phyloP scores from a whole-genome alignment of 768 basidiomycete genomes.

The Tylopilus rubrobrunneus region DNA sequence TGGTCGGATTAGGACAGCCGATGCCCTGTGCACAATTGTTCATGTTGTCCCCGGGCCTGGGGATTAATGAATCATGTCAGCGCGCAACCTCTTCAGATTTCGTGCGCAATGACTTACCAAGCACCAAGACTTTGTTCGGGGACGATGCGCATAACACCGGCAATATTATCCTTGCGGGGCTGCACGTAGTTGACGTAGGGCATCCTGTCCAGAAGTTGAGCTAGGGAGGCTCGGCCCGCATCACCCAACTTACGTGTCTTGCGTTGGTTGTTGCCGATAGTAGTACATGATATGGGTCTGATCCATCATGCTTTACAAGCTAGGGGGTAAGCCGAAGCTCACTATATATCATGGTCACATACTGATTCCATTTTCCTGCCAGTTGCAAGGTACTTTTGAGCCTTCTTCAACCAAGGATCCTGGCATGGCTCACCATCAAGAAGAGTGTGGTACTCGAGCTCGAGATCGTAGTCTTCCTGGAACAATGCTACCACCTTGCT shows the following conservation, averaged over 20 bases:
- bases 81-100: no score
- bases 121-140: slow-evolving; percentile 61
- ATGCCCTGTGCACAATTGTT: no score
- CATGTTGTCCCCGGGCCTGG: no score
- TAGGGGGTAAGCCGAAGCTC: background rate
- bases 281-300: slow-evolving; percentile 53
- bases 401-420: background rate
- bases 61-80: no score
- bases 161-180: slow-evolving; percentile 11
- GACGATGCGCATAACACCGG: slow-evolving; percentile 47
- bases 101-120: slow-evolving; percentile 36
- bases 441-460: background rate
- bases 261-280: slow-evolving; percentile 76
- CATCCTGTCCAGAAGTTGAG: slow-evolving; percentile 27
- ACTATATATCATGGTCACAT: background rate
- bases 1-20: no score
- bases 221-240: slow-evolving; percentile 14
- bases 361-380: slow-evolving; percentile 1
- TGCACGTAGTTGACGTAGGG: background rate
- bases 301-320: slow-evolving; percentile 55
- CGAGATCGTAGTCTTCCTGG: background rate
- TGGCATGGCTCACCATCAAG: background rate
- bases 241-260: slow-evolving; percentile 43
- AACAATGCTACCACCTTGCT: background rate
- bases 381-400: background rate